phyloP scores from a whole-genome alignment of 1,284 basidiomycete species.

The Schizophyllum commune region DNA sequence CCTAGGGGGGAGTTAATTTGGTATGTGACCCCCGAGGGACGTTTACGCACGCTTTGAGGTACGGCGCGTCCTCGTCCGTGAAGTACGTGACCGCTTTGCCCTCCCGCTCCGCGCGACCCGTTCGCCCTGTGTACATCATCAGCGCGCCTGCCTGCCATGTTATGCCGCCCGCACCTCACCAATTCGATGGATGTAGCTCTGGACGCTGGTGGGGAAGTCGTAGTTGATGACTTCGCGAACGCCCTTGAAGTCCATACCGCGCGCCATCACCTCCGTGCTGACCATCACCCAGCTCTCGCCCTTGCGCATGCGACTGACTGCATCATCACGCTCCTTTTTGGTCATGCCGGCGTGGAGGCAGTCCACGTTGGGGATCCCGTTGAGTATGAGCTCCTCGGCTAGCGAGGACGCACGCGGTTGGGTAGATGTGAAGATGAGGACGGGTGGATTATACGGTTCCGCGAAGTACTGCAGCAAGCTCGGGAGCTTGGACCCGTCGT shows the following conservation, averaged over 20 bases:
- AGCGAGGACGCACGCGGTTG: slow-evolving; percentile 89
- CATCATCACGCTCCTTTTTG: slow-evolving; percentile 81
- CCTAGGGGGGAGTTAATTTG: slow-evolving; percentile 31
- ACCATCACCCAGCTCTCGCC: slow-evolving; percentile 91
- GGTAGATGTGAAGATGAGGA: slow-evolving; percentile 91
- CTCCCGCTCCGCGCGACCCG: slow-evolving; percentile 86
- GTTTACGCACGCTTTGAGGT: slow-evolving; percentile 74
- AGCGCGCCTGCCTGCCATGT: background rate
- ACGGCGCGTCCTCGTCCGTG: slow-evolving; percentile 88
- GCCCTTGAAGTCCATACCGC: slow-evolving; percentile 97
- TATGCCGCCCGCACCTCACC: slow-evolving; percentile 35
- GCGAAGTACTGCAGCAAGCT: slow-evolving; percentile 75
- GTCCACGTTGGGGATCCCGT: slow-evolving; percentile 84
- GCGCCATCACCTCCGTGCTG: slow-evolving; percentile 90
- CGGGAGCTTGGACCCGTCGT: slow-evolving; percentile 89
- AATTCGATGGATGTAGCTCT: slow-evolving; percentile 94
- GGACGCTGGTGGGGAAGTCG: slow-evolving; percentile 90
- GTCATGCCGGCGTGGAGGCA: slow-evolving; percentile 88
- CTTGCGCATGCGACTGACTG: slow-evolving; percentile 76
- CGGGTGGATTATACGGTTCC: slow-evolving; percentile 85
- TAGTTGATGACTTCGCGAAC: slow-evolving; percentile 95
- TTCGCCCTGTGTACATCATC: slow-evolving; percentile 53
- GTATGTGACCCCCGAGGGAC: slow-evolving; percentile 4
- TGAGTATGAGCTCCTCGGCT: slow-evolving; percentile 77
- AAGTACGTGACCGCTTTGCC: slow-evolving; percentile 95